Evolutionary conservation across 352 stramenopile genomes (phyloP), one percentile per base, ranked within the genome.

Genomic region (Phytophthora niederhauseri): DNA sequence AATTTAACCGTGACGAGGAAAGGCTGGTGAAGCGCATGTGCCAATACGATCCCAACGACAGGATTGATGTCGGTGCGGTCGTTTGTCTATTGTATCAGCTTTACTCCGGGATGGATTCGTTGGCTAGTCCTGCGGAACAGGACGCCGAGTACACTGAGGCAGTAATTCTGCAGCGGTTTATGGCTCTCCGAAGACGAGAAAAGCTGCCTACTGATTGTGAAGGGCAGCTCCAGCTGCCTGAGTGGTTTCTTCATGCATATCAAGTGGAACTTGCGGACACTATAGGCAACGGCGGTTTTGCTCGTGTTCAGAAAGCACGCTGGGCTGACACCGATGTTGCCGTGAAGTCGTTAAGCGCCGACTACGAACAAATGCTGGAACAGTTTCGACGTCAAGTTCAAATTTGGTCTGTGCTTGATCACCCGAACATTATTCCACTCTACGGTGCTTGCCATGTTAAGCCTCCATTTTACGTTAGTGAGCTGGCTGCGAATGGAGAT

Each of bases 1-100:
- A n/a, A 22, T 36, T 43, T 19, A 12, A 64, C 19, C 45, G 57
- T 31, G 31, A 43, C 9, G 15, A 22, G 41, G 7, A 8, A 22
- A 49, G 6, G 15, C 41, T 64, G 1, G 45, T 51, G 15, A 7
- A 57, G 20, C 57, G 31, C n/a, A 64, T 64, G 57, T 64, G 57
- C 0, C 30, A 49, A n/a, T 64, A 34, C 19, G 55, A 48, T 26
- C 34, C 20, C 9, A 3, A 30, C 20, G 46, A 28, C 46, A 53
- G n/a, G 4, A 53, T 26, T 19, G 17, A 15, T 9, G 2, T 53
- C 2, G 46, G 20, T 28, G 46, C 46, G 4, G 46, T 53, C 20
- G 46, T 53, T 28, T 53, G 46, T 7, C 9, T 53, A 6, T 28
- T 53, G 19, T 53, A 53, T 53, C 46, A 53, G 20, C 20, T 53